Base-by-base conservation (phyloP, 208 protist species). In the Naegleria fowleri region DNA sequence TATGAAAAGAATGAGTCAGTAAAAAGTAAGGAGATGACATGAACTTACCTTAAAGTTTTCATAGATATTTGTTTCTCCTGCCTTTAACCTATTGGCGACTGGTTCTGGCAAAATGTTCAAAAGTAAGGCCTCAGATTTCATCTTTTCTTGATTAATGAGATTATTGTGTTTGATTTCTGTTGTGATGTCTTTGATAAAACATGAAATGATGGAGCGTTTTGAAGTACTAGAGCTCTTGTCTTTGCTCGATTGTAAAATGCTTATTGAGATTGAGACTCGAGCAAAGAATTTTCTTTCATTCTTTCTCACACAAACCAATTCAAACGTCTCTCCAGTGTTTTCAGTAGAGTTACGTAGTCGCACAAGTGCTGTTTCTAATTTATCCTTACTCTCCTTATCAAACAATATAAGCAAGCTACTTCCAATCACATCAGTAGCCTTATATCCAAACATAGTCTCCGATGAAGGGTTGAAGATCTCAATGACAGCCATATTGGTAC, bases 11-110 rank as follows among this genome's bases (percentile, higher is more conserved):
- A n/a, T n/a, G n/a, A n/a, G n/a, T n/a, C n/a, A n/a, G n/a, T n/a
- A n/a, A n/a, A n/a, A n/a, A n/a, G n/a, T n/a, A n/a, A n/a, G n/a
- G n/a, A n/a, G n/a, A n/a, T n/a, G n/a, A n/a, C n/a, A n/a, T n/a
- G n/a, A n/a, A n/a, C n/a, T n/a, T n/a, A n/a, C n/a, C n/a, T 58
- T 58, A 58, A 58, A 58, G 51, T 33, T 40, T 83, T 93, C 90
- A 22, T 15, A 36, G 15, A 92, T 91, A 22, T 79, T 29, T 6
- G 55, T 67, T 58, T 88, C 52, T 39, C 86, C 91, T 25, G 92
- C 1, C 43, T 88, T 89, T 9, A 93, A 16, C 13, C 59, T 25
- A 5, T n/a, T 15, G 1, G 58, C 58, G 2, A 76, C 58, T 76
- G 6, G 58, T 76, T 76, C 58, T 29, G 58, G 58, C 4, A 76